Base-by-base conservation (phyloP, 2,329 filamentous ascomycete genomes). In the Myriosclerotinia duriaeana region DNA sequence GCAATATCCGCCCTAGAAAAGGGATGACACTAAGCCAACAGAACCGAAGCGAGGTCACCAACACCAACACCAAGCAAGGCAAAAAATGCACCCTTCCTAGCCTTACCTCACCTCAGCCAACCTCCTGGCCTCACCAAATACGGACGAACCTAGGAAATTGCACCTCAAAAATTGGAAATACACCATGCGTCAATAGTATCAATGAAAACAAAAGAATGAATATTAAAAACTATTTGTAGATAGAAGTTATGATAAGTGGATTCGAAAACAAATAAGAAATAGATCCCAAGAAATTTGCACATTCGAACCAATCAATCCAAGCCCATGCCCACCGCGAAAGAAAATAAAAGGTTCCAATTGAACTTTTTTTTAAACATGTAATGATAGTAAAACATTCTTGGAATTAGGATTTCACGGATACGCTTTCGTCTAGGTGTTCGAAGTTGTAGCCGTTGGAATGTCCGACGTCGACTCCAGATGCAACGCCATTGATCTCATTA, bases 191-290 rank as follows among this genome's bases (percentile, higher is more conserved):
- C 30, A 50, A 61, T 30, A 15, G 14, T 30, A 14, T 7, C 26
- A 7, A 12, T 61, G 20, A 38, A 61, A 50, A n/a, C 12, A 26
- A 22, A 61, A 14, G 34, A 50, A 50, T 63, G 50, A 26, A 53
- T 61, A 65, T 65, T 65, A 65, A 61, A 65, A 65, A 38, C 46
- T 65, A 65, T 65, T 44, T 65, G 63, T 61, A 65, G n/a, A 50
- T 50, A 26, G 34, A 61, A 61, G 55, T 34, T 34, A 34, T 34
- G 6, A 34, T 34, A 60, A 38, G n/a, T 60, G 20, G 50, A 5
- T 34, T 17, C 20, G 22, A 40, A 59, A 38, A 53, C 12, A 30
- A 34, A 17, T 44, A 26, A 61, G 9, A 22, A 17, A 11, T 53
- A 20, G 44, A 61, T 40, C 58, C 44, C 53, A 53, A 53, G 22